phyloP scores from a whole-genome alignment of 2,329 filamentous ascomycete genomes.

The Stemphylium vesicarium region DNA sequence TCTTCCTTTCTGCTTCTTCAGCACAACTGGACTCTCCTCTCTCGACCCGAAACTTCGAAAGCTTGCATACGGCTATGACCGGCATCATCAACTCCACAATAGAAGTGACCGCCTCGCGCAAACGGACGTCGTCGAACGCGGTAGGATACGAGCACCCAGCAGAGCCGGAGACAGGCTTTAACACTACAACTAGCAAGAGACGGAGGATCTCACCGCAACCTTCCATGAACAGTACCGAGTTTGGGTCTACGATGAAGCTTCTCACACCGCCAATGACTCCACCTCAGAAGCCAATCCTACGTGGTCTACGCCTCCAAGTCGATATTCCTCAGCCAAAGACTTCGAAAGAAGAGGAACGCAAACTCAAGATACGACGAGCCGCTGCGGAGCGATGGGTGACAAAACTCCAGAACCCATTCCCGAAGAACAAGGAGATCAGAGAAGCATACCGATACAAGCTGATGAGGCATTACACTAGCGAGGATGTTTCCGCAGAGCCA shows the following conservation, averaged over 20 bases:
- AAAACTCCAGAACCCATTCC: slow-evolving; percentile 25
- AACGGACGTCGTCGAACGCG: background rate
- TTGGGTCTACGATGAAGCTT: background rate
- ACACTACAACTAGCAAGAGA: background rate
- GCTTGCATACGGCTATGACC: background rate
- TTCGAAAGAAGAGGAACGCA: slow-evolving; percentile 13
- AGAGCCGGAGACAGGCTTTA: background rate
- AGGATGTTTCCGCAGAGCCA: background rate
- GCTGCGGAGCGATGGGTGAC: slow-evolving; percentile 27
- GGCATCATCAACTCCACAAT: background rate
- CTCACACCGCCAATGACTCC: slow-evolving; percentile 19
- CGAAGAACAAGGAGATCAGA: slow-evolving; percentile 21
- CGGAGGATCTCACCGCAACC: background rate
- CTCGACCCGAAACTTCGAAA: background rate
- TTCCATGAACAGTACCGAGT: background rate
- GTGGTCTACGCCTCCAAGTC: slow-evolving; percentile 21
- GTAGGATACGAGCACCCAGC: background rate
- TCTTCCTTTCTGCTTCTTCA: background rate
- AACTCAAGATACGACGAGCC: slow-evolving; percentile 15
- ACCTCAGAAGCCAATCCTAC: background rate
- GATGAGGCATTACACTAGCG: slow-evolving; percentile 29
- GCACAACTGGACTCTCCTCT: no score
- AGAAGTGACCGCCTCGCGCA: background rate
- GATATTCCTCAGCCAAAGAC: slow-evolving; percentile 16
- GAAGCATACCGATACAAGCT: slow-evolving; percentile 31